Percentiles rank a stretch among this genome's conserved stretches.
Conservation (phyloP, 768 basidiomycete species). For the Boletus subcaerulescens region DNA sequence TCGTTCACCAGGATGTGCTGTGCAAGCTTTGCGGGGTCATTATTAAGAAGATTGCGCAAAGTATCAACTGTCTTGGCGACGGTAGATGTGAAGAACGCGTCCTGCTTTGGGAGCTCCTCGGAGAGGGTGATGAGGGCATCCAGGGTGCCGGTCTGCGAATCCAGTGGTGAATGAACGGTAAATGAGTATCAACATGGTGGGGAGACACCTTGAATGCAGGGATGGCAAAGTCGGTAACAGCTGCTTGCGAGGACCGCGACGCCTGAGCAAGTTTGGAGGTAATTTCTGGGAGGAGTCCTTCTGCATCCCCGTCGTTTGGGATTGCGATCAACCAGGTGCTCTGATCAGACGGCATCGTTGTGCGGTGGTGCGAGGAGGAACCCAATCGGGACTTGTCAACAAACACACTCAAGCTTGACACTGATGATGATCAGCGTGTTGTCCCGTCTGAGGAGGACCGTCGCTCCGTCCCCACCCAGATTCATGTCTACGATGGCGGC, state of each 20-base stretch:
- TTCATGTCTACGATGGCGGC: slow-evolving; percentile 38
- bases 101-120: slow-evolving; percentile 91
- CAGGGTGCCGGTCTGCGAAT: slow-evolving; percentile 83
- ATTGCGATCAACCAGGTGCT: slow-evolving; percentile 91
- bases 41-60: slow-evolving; percentile 84
- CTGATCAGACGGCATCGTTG: slow-evolving; percentile 88
- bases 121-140: slow-evolving; percentile 85
- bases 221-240: slow-evolving; percentile 64
- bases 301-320: slow-evolving; percentile 83
- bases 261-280: slow-evolving; percentile 57
- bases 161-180: slow-evolving; percentile 7
- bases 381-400: slow-evolving; percentile 12
- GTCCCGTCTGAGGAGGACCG: slow-evolving; percentile 10
- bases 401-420: no score
- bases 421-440: background rate
- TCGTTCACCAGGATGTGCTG: slow-evolving; percentile 84
- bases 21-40: slow-evolving; percentile 71
- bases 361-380: background rate
- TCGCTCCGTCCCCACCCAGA: slow-evolving; percentile 14
- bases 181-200: background rate
- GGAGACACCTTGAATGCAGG: slow-evolving; percentile 83
- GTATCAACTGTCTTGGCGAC: slow-evolving; percentile 95
- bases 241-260: slow-evolving; percentile 47
- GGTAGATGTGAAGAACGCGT: slow-evolving; percentile 78
- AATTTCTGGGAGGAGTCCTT: slow-evolving; percentile 67